Evolutionary conservation across 164 flowering plant genomes (phyloP), one percentile per base, ranked within the genome.

Genomic region (Sextonia rubra): DNA sequence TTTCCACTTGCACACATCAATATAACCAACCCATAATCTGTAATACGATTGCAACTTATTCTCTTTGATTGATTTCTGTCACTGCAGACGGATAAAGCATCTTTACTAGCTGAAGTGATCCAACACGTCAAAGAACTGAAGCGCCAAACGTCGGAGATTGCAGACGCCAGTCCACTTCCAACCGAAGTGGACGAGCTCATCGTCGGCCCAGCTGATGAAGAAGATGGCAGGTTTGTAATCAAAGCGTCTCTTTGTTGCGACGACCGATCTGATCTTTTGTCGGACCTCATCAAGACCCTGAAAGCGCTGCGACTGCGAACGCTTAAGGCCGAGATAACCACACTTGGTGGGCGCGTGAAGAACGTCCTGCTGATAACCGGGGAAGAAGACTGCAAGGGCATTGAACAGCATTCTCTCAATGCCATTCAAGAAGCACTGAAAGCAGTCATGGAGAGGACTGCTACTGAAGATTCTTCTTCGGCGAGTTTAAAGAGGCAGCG

Each of bases 181-280:
- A 89, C 97, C 0, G 99, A 96, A 74, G 76, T 69, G 0, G 97
- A 96, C 68, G 98, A 96, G 70, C 81, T 96, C 48, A 88, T 85
- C 0, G 95, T 96, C 2, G 97, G 89, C 71, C 75, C 87, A 4
- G 63, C 84, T 0, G 93, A 93, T 24, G 93, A 90, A 30, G 58
- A 37, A 37, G 93, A 91, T 12, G 97, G 94, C 0, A 86, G 75
- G 77, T 76, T 85, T 17, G 80, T 96, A 15, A 87, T 96, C 73
- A 89, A 84, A 77, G 99, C 99, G 1, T 90, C 97, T 0, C 74
- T 96, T 15, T 96, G 99, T 65, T 96, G 99, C 65, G 97, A 96
- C 48, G 98, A 96, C 68, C 79, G 99, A 74, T 70, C 95, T 1
- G 97, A 93, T 62, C 90, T 96, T 68, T 75, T 96, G 72, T 91